Base-by-base conservation (phyloP, 2,329 filamentous ascomycete genomes). In the Periconia sp. region DNA sequence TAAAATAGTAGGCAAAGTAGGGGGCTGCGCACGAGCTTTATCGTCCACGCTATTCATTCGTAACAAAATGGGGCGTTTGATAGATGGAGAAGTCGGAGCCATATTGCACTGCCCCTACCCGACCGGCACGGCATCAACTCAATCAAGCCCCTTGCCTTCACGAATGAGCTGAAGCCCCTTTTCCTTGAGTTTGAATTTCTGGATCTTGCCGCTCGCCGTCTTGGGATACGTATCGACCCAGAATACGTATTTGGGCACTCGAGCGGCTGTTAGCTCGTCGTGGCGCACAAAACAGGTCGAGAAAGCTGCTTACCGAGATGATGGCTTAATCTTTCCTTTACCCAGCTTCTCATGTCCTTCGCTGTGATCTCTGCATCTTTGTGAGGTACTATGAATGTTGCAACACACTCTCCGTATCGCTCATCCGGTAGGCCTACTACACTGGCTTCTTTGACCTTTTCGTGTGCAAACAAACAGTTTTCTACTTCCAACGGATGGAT, bases 181-280 rank as follows among this genome's bases (percentile, higher is more conserved):
- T 15, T 92, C 88, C 66, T 85, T 83, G 65, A 97, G 73, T 77
- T 88, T 93, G 71, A 89, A 97, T 77, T 97, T 97, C 77, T 96
- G 91, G 52, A 97, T 92, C 83, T 99, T 99, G 20, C 93, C 93
- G 71, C 91, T 96, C 6, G 92, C 90, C 35, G 94, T 99, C 82
- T 96, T 97, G 18, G 93, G 93, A 70, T 90, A 95, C n/a, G 86
- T 84, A 1, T 87, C 81, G 0, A 90, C 80, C 83, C 90, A 96
- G 70, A 96, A 96, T n/a, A 97, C 83, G 69, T 93, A 85, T 74
- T 90, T 94, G 0, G 93, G 93, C 49, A 90, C 90, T 82, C 8
- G 23, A 27, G 23, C 23, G 23, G 23, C 23, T 27, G 23, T 27
- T 27, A 27, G 50, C 23, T 27, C 23, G 23, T 27, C 23, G 23